Conservation (phyloP, 192 early-diverging fungal species). For the Umbelopsis vinacea region DNA sequence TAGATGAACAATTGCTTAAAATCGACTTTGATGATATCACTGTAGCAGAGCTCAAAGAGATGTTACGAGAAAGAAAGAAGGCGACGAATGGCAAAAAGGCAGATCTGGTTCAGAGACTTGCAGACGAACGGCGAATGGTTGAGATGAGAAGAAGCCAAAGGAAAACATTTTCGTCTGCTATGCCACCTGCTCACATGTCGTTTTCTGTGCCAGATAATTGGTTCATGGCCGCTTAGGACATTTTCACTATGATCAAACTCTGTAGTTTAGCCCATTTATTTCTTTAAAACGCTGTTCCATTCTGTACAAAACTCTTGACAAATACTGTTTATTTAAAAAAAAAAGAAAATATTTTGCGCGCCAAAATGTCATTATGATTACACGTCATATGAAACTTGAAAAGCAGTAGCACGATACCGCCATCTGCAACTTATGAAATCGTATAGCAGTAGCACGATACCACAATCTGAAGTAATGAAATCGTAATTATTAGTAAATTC, state of each 20-base stretch:
- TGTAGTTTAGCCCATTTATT: slow-evolving; percentile 4
- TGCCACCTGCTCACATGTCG: background rate
- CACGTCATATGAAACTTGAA: too few relatives aligned
- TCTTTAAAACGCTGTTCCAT: background rate
- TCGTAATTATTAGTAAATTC: too few relatives aligned
- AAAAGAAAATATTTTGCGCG: too few relatives aligned
- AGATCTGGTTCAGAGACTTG: background rate
- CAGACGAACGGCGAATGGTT: slow-evolving; percentile 8
- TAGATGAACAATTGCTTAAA: background rate
- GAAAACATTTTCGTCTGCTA: background rate
- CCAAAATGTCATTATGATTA: too few relatives aligned
- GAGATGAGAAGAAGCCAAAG: slow-evolving; percentile 7
- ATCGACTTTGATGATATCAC: slow-evolving; percentile 16
- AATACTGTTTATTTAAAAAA: background rate
- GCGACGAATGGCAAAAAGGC: slow-evolving; percentile 16
- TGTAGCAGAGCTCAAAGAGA: slow-evolving; percentile 8
- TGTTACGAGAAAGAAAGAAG: slow-evolving; percentile 19
- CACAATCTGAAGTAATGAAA: too few relatives aligned
- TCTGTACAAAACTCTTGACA: background rate
- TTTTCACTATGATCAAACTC: background rate
- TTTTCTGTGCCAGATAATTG: slow-evolving; percentile 15
- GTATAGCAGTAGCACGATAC: too few relatives aligned
- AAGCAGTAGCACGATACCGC: too few relatives aligned
- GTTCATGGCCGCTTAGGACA: background rate
- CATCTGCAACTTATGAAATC: too few relatives aligned